Conservation (phyloP, 345 rosid species). For the Chamaenerion angustifolium region DNA sequence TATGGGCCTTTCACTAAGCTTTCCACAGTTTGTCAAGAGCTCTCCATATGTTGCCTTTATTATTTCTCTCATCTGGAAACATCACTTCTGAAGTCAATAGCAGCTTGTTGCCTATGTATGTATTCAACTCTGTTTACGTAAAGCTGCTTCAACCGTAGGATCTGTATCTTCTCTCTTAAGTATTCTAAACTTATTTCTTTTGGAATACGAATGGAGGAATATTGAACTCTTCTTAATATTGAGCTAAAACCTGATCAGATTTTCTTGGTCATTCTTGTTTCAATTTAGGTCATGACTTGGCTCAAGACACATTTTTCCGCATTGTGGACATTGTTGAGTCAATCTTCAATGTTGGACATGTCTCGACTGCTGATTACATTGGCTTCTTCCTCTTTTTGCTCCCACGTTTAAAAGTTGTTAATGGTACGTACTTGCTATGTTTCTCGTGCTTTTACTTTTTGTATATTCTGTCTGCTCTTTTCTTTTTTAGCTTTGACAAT, state of each 20-base stretch:
- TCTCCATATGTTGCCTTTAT: conserved; percentile 47
- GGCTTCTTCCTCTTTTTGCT: conserved; percentile 57
- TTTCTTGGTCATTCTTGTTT: background rate
- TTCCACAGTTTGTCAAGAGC: conserved; percentile 48
- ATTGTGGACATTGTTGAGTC: conserved; percentile 52
- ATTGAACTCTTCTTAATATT: background rate
- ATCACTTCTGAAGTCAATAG: conserved; percentile 40
- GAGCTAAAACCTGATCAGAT: background rate
- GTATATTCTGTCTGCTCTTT: background rate
- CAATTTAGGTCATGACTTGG: conserved; percentile 53
- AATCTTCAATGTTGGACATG: conserved; percentile 46
- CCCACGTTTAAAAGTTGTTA: conserved; percentile 39
- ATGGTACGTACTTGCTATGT: conserved; percentile 30
- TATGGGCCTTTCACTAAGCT: conserved; percentile 71
- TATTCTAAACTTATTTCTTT: too few relatives aligned
- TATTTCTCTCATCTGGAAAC: conserved; percentile 45
- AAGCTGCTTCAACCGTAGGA: background rate
- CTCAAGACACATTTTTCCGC: conserved; percentile 33
- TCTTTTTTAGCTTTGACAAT: conserved; percentile 1
- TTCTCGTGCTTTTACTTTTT: too few relatives aligned
- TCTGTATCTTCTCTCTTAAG: too few relatives aligned
- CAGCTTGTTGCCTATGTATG: conserved; percentile 62
- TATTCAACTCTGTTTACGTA: conserved; percentile 5
- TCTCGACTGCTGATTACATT: conserved; percentile 45
- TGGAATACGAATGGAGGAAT: too few relatives aligned